Base-by-base conservation (phyloP, 2,329 filamentous ascomycete genomes). In the Lasiodiplodia hormozganensis region DNA sequence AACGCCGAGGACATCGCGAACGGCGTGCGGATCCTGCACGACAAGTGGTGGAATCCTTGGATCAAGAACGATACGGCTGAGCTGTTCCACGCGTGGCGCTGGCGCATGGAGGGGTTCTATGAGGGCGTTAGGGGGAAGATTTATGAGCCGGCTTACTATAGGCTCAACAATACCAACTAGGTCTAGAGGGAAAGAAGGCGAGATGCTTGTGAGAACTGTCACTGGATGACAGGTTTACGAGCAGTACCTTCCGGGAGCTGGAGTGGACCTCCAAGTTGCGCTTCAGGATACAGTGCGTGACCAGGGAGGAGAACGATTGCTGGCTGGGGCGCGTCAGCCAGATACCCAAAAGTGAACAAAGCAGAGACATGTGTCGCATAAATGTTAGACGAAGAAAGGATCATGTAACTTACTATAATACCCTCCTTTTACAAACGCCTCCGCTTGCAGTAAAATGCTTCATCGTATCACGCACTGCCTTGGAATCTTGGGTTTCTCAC, bases 11-110 rank as follows among this genome's bases (percentile, higher is more conserved):
- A 82, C 62, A 78, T 75, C 68, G 70, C 75, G 36, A 76, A 72
- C 16, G 79, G 78, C 1, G 77, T 75, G 57, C 72, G 72, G 49
- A 79, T 76, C 57, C 78, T 81, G 65, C 79, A 81, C 70, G 78
- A 78, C 4, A 81, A 82, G 74, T 81, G 76, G 69, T 82, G 80
- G 80, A 76, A 79, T 70, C 49, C 60, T 6, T 51, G 49, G 43
- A 53, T 51, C 18, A 64, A 64, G 58, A 53, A 52, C 2, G 60
- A 38, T 28, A 51, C 34, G 28, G 60, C 18, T 11, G 43, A 64
- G 60, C 21, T 51, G 12, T 64, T 64, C 16, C 40, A 38, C 14
- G 34, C 49, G 25, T 64, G 60, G 60, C 60, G 60, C 4, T 64
- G 60, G 60, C 60, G 40, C 6, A 52, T 64, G 60, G 43, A 52